Evolutionary conservation across 805 yeast genomes (phyloP), one percentile per base, ranked within the genome.

Genomic region (Jamesozyma lodderae): DNA sequence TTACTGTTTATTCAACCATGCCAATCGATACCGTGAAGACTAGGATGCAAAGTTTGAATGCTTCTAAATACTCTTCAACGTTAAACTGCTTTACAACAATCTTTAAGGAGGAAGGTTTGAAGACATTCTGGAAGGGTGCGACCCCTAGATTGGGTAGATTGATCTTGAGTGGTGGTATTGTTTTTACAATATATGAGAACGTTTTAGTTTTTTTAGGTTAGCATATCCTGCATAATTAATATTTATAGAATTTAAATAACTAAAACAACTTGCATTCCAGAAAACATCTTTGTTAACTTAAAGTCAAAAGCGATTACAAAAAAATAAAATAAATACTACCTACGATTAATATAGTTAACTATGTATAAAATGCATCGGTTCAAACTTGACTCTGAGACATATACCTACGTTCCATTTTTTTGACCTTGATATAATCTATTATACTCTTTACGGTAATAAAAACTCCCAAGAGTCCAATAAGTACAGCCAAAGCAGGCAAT

Each of bases 51-150:
- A 80, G 95, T 16, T 70, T 90, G 47, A 88, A 84, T 25, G 83
- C 95, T 6, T 71, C 72, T 36, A 62, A 71, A 53, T 92, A 90
- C 63, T 59, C 72, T 1, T 75, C 87, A 33, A 88, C 96, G 0
- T 16, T 81, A 29, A 74, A 90, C 63, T 90, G 97, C 62, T 88
- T 94, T 51, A 73, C 64, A 15, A 77, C 73, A 45, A 79, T 92
- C 36, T 81, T 82, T 60, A 79, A 67, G 54, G 81, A 90, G 38
- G 98, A 90, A 64, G 98, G 98, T 8, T 64, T 88, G 46, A 66
- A 75, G 54, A 82, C 96, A 4, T 86, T 87, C 64, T 90, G 98
- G 98, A 85, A 85, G 63, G 98, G 98, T 44, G 95, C 97, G 25
- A 92, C 97, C 2, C 97, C 98, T 33, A 73, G 98, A 57, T 68